Evolutionary conservation across 306 rosid species (phyloP), one percentile per base, ranked within the genome.

Genomic region (Parietaria judaica): DNA sequence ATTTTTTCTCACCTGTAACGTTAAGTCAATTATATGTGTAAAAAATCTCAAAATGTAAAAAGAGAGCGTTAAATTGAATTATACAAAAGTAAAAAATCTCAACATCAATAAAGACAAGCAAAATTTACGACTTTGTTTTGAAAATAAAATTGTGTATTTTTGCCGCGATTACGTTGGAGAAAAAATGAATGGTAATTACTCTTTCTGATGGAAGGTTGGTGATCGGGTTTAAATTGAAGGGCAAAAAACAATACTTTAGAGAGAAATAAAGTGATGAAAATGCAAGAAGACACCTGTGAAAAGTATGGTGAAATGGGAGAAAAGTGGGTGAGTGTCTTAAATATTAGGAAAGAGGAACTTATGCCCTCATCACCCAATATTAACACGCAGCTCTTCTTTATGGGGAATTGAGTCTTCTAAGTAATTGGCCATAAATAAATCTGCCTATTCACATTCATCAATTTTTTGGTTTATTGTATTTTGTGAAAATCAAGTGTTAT

Each of bases 261-360:
- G 36, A 55, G 13, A 1, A 7, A 15, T 14, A 39, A 39, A n/a
- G 63, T 59, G 51, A 38, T 17, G n/a, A n/a, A 49, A 49, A 41
- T 52, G 68, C 53, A 11, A 12, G 74, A 23, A 15, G 65, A 43
- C 34, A 14, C 74, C 3, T 54, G 68, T 70, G 68, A 62, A 11
- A 44, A 11, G 37, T 10, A n/a, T 36, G 44, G 10, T 67, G 49
- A 59, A 41, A 59, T n/a, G 48, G n/a, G 11, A 15, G 31, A 23
- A 23, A 15, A 59, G 46, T 59, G 23, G 63, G 63, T 59, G 16
- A 59, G 63, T 15, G 63, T 46, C 46, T 38, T 39, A 39, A 43
- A 59, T 59, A n/a, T 23, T 23, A 23, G 31, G 31, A 23, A 23
- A 23, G 36, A 1, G 50, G 37, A 56, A 59, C 51, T 59, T 23